phyloP scores from a whole-genome alignment of 305 asterid genomes.

The Petunia hybrid region DNA sequence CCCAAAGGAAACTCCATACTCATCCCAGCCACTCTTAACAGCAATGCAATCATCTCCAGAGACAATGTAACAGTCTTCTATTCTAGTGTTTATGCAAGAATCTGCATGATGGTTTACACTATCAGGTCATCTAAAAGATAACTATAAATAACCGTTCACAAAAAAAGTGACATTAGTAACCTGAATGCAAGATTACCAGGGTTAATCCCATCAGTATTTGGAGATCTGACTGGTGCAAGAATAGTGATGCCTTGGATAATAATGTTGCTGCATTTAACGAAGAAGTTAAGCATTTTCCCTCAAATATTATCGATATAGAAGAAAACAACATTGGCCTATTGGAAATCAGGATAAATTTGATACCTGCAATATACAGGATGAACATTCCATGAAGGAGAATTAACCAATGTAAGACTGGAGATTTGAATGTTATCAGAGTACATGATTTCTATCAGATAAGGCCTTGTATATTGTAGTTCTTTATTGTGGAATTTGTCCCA shows the following conservation, averaged over 20 bases:
- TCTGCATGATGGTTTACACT: constrained; percentile 45
- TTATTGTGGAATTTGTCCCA: constrained; percentile 83
- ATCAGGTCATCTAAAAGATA: background rate
- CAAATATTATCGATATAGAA: background rate
- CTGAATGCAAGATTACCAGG: constrained; percentile 61
- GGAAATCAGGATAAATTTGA: constrained; percentile 1
- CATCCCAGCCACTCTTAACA: constrained; percentile 97
- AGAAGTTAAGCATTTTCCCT: constrained; percentile 13
- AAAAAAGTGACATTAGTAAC: background rate
- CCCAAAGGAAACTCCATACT: constrained; percentile 86
- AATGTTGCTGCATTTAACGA: constrained; percentile 68
- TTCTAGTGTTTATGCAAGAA: constrained; percentile 80
- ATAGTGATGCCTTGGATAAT: constrained; percentile 80
- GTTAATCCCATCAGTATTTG: constrained; percentile 94
- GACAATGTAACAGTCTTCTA: constrained; percentile 92
- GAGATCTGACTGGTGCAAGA: constrained; percentile 81
- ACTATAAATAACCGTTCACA: background rate
- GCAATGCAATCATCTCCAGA: constrained; percentile 98
- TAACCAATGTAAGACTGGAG: constrained; percentile 68
- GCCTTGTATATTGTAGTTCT: constrained; percentile 71
- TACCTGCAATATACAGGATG: constrained; percentile 94
- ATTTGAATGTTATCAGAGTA: constrained; percentile 71
- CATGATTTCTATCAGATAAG: constrained; percentile 86
- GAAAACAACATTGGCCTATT: background rate
- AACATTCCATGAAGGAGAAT: constrained; percentile 91